These are phyloP conservation scores for Elsinoe fawcettii DNA, from an alignment of 2,329 filamentous ascomycete species.

Conservation along the genomic window DNA sequence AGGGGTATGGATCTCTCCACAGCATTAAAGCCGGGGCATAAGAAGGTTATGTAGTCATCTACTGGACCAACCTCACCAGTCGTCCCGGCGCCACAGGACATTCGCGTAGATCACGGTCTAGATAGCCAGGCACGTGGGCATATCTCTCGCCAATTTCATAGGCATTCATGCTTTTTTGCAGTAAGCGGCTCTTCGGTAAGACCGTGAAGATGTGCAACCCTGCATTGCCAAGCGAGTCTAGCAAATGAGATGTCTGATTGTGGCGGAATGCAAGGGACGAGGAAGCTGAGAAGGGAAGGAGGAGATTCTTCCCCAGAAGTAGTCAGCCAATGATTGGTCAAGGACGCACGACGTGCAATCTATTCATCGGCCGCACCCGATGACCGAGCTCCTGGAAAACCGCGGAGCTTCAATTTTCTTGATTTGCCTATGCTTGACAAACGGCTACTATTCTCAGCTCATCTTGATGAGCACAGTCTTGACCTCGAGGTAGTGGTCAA, in stretches of 20 bases:
- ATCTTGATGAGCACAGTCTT: slow-evolving; percentile 16
- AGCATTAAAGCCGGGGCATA: neutral
- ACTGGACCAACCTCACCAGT: neutral
- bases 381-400: neutral
- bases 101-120: slow-evolving; percentile 9
- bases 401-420: neutral
- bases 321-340: neutral
- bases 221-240: slow-evolving; percentile 9
- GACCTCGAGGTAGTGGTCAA: slow-evolving; percentile 16
- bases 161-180: slow-evolving; percentile 4
- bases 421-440: neutral
- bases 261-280: slow-evolving; percentile 9
- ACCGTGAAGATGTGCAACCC: slow-evolving; percentile 5
- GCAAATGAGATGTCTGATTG: slow-evolving; percentile 7
- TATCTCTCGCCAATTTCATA: neutral
- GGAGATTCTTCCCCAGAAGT: slow-evolving; percentile 3
- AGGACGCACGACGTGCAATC: slow-evolving; percentile 6
- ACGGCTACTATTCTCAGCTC: neutral
- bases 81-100: slow-evolving; percentile 7
- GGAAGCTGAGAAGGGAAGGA: slow-evolving; percentile 9
- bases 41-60: slow-evolving; percentile 1
- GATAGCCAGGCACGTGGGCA: slow-evolving; percentile 9
- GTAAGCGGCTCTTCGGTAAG: slow-evolving; percentile 13
- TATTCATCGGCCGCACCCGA: slow-evolving; percentile 11
- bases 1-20: neutral